A percentile compares a stretch with the other conserved stretches of the same genome.
These are phyloP conservation scores for Triglochin maritima DNA, from an alignment of 106 monocot species.

Conservation along the genomic window DNA sequence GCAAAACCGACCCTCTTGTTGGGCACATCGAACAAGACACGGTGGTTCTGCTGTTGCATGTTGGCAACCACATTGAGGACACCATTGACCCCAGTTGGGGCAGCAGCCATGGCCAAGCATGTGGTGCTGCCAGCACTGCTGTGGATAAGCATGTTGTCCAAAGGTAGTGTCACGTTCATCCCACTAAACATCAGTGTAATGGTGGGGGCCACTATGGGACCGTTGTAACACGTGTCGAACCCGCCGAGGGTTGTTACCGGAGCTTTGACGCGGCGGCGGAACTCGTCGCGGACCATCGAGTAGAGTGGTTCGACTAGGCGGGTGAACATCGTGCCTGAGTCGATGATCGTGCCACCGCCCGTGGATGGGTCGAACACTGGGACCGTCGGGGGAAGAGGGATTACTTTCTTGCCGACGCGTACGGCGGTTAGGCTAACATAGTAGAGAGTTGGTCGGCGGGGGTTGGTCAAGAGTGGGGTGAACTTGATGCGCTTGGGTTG, in stretches of 20 bases:
- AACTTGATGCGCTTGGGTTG: slow-evolving; percentile 63
- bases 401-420: slow-evolving; percentile 35
- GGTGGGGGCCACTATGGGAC: slow-evolving; percentile 32
- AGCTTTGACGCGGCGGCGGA: slow-evolving; percentile 38
- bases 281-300: slow-evolving; percentile 56
- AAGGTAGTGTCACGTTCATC: slow-evolving; percentile 73
- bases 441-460: slow-evolving; percentile 69
- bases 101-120: slow-evolving; percentile 83
- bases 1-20: slow-evolving; percentile 19
- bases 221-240: slow-evolving; percentile 95
- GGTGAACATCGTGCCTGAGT: slow-evolving; percentile 98
- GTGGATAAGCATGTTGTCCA: slow-evolving; percentile 73
- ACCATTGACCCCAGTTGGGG: slow-evolving; percentile 67
- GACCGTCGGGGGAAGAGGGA: slow-evolving; percentile 32
- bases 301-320: slow-evolving; percentile 67
- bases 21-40: slow-evolving; percentile 69
- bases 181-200: slow-evolving; percentile 58
- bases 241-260: slow-evolving; percentile 59
- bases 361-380: slow-evolving; percentile 62
- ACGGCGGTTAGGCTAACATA: slow-evolving; percentile 70
- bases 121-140: slow-evolving; percentile 42
- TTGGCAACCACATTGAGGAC: slow-evolving; percentile 90
- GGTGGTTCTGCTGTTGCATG: slow-evolving; percentile 98
- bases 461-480: slow-evolving; percentile 68
- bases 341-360: slow-evolving; percentile 79